Conservation (phyloP, 1,284 basidiomycete genomes). For the Irpex lacteus region DNA sequence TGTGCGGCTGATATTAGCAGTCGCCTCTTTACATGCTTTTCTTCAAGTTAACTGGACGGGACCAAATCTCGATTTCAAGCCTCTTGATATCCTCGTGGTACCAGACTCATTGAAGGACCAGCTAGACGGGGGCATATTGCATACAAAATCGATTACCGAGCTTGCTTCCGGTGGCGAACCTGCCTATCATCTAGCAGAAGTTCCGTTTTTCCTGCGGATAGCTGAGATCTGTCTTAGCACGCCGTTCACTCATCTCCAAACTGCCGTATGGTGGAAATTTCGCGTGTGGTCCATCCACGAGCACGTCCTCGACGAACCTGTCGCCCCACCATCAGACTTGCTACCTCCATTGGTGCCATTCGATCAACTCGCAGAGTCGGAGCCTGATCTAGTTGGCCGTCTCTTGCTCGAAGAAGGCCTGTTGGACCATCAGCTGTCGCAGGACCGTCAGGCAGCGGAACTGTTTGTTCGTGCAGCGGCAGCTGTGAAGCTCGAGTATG, state of each 20-base stretch:
- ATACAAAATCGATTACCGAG: constrained; percentile 69
- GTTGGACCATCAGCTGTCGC: constrained; percentile 68
- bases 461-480: constrained; percentile 80
- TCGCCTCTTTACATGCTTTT: constrained; percentile 87
- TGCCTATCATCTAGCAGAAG: constrained; percentile 86
- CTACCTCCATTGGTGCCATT: constrained; percentile 51
- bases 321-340: constrained; percentile 52
- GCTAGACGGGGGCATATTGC: constrained; percentile 52
- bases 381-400: constrained; percentile 68
- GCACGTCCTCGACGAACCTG: constrained; percentile 85
- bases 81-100: constrained; percentile 48
- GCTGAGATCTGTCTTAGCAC: constrained; percentile 70
- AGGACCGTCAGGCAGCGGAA: constrained; percentile 79
- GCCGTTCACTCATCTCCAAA: constrained; percentile 43
- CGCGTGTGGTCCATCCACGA: constrained; percentile 77
- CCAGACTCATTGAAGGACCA: constrained; percentile 27
- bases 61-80: constrained; percentile 72
- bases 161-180: constrained; percentile 91
- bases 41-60: constrained; percentile 98
- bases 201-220: constrained; percentile 74
- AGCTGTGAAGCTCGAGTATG: constrained; percentile 81
- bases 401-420: constrained; percentile 82
- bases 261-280: constrained; percentile 77
- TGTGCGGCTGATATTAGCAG: constrained; percentile 63
- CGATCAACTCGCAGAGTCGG: constrained; percentile 31